These are phyloP conservation scores for Sporothrix globosa DNA, from an alignment of 2,329 filamentous ascomycete species.

Conservation along the genomic window DNA sequence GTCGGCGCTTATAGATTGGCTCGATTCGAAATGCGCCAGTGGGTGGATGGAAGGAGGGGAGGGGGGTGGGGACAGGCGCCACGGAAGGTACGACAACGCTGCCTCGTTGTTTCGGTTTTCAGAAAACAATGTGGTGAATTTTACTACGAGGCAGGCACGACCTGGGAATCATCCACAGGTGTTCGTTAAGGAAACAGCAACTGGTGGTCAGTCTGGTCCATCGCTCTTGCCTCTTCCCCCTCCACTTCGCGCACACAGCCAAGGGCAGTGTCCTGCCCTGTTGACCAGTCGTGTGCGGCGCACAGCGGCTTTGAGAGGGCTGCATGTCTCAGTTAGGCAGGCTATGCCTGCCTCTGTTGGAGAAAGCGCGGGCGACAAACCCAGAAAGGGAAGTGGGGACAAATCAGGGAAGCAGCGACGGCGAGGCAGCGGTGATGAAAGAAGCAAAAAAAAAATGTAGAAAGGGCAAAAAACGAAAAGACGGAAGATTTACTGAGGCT, in stretches of 20 bases:
- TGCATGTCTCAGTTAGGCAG: conserved; percentile 29
- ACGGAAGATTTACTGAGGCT: neutral
- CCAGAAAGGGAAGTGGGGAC: neutral
- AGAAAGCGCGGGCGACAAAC: neutral
- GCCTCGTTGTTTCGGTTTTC: neutral
- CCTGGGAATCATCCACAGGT: neutral
- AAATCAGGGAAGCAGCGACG: neutral
- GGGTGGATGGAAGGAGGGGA: conserved; percentile 6
- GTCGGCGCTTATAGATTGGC: conserved; percentile 30
- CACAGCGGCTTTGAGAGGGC: conserved; percentile 1
- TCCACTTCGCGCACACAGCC: conserved; percentile 24
- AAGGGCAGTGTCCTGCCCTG: conserved; percentile 24
- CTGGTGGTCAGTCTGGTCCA: neutral
- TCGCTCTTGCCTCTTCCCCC: neutral
- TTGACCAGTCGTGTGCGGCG: conserved; percentile 29
- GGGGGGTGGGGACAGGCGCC: conserved; percentile 1
- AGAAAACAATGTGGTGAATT: neutral
- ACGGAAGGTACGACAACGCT: conserved; percentile 17
- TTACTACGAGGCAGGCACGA: neutral
- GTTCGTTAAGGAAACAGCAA: neutral
- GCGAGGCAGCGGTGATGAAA: neutral
- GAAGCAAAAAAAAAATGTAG: neutral
- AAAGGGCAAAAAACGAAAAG: neutral
- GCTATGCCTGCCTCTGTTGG: conserved; percentile 13
- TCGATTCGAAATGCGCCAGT: conserved; percentile 21